Evolutionary conservation across 257 asterid species (phyloP).

Genomic region (Dorcoceras hygrometricum): DNA sequence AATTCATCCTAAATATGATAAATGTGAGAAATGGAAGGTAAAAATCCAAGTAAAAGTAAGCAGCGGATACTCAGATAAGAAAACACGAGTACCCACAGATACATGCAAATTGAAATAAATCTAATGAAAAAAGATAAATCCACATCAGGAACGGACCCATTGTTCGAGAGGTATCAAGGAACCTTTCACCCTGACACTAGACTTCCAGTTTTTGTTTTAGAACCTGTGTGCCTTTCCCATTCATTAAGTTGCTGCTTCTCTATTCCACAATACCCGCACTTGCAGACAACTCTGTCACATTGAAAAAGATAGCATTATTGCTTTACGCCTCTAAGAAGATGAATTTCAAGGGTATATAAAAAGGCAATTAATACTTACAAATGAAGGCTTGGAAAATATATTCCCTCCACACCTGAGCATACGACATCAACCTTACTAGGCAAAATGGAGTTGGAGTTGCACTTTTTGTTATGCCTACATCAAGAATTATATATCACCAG

Average conservation of each 20-base stretch:
- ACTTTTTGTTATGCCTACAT: constrained; percentile 66
- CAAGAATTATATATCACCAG: constrained; percentile 29
- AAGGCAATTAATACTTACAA: constrained; percentile 51
- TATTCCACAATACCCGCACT: constrained; percentile 89
- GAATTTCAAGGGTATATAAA: constrained; percentile 22
- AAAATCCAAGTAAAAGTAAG: constrained; percentile 12
- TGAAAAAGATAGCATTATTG: constrained; percentile 14
- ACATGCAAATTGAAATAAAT: constrained; percentile 20
- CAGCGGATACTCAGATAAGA: constrained; percentile 12
- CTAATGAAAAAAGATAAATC: constrained; percentile 19
- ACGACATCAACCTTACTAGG: constrained; percentile 84
- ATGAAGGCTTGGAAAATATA: constrained; percentile 92
- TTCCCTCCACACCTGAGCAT: constrained; percentile 86
- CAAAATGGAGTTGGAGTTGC: constrained; percentile 37
- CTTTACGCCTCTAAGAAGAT: constrained; percentile 14
- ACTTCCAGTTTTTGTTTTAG: constrained; percentile 84
- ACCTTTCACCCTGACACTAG: constrained; percentile 86
- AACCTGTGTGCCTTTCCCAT: constrained; percentile 97
- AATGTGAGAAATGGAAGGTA: background rate
- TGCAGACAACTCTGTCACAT: constrained; percentile 87
- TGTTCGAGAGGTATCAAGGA: constrained; percentile 84
- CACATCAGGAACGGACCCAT: constrained; percentile 68
- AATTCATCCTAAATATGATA: constrained; percentile 1
- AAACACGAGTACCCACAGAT: background rate
- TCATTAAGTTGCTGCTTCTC: constrained; percentile 89